Base-by-base conservation (phyloP, 1,284 basidiomycete species). In the Boletus smithii region DNA sequence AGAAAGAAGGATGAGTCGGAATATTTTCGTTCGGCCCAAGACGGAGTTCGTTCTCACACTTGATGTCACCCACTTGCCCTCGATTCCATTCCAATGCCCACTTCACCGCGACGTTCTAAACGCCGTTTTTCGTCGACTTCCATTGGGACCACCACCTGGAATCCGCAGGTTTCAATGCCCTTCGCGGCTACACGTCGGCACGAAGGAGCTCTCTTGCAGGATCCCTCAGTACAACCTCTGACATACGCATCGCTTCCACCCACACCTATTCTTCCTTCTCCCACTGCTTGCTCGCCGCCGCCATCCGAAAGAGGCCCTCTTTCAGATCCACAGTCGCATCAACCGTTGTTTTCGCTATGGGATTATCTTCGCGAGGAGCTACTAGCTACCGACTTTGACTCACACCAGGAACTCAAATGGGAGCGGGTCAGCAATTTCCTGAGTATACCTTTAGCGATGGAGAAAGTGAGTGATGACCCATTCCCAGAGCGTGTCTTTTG, bases 391-490 rank as follows among this genome's bases (percentile, higher is more conserved):
- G 92, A 95, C 71, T 90, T 93, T 65, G 92, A 95, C 66, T 91
- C 87, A 0, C 88, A 92, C 51, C 91, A 95, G 61, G 93, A 95
- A 63, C 72, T 94, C 56, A 94, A 94, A 68, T 93, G 93, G 89
- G 97, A 99, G 61, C 76, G 97, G n/a, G 95, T 99, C 41, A 88
- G 91, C 63, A 99, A 99, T 69, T 99, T 99, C 63, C 72, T 99
- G 52, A 87, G 82, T 47, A 92, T 99, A 33, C 97, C 97, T 0
- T 65, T 94, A 8, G 94, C 93, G 14, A 83, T 97, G 54, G 97
- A 99, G 68, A 95, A 97, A 79, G 92, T 90, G 48, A 43, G 73
- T 59, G 8, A 1, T 27, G 7, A 8, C 32, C 31, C 48, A 8
- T 17, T 14, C 36, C 14, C 17, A 27, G 23, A 13, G 18, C 20